Conservation (phyloP, 176 grass and related monocot genomes). For the Carex scoparia region DNA sequence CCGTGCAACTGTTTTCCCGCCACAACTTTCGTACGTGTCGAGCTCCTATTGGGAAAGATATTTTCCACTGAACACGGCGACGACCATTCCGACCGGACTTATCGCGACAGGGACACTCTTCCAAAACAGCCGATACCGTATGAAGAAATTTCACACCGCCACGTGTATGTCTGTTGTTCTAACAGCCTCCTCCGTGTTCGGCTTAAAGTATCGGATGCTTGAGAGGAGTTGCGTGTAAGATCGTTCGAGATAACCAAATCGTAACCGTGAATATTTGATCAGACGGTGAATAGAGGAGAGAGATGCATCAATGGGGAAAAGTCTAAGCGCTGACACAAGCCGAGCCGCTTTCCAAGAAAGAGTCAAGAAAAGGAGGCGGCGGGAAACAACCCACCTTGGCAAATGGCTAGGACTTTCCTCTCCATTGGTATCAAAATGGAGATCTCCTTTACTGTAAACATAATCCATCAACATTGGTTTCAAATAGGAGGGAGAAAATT, state of each 20-base stretch:
- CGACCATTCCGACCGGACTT: background rate
- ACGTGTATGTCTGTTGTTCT: background rate
- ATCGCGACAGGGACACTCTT: background rate
- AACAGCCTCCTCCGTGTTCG: background rate
- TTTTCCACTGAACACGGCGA: conserved; percentile 12
- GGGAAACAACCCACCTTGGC: background rate
- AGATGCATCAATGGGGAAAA: background rate
- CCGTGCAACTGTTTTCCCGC: background rate
- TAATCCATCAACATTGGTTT: too few species aligned
- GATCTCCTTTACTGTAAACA: background rate
- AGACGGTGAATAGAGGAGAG: background rate
- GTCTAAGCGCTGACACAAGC: conserved; percentile 4
- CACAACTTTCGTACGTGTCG: background rate
- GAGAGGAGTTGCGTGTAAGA: conserved; percentile 4
- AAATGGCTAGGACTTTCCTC: background rate
- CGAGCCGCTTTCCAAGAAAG: conserved; percentile 13
- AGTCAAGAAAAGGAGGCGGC: conserved; percentile 27
- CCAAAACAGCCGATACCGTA: background rate
- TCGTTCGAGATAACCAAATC: background rate
- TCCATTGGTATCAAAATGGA: background rate
- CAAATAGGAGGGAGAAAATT: background rate
- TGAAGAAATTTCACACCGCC: background rate
- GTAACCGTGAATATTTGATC: background rate
- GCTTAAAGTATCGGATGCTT: background rate
- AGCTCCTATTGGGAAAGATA: background rate